Base-by-base conservation (phyloP, 1,284 basidiomycete genomes). In the Fomitiporia mediterranea region DNA sequence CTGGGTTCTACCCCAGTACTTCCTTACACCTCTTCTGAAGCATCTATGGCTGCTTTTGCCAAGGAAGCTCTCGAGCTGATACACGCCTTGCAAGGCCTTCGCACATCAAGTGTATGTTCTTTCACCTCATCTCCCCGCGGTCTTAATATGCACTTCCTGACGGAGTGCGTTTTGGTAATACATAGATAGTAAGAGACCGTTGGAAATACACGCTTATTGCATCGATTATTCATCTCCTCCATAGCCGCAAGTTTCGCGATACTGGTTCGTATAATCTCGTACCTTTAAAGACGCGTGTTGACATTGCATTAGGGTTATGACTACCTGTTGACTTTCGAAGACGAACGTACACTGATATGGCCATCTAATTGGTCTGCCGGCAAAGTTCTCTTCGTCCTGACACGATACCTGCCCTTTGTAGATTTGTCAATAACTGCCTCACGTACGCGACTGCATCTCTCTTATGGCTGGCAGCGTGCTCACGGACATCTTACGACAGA, bases 361-460 rank as follows among this genome's bases (percentile, higher is more conserved):
- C 30, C 21, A 4, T 34, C 23, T 5, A 32, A 15, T 25, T 49
- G 44, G 53, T 25, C 34, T 4, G 3, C 50, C 27, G 27, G 27
- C 8, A 55, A 55, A 42, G 46, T 32, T 6, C 46, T 55, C 23
- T 55, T 55, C 46, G 30, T 55, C 27, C 2, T 55, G 2, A 55
- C 46, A 9, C 53, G 53, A 15, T 55, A 55, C n/a, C 35, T 55
- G 15, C 46, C 53, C 23, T 55, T 55, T 47, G 27, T 49, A n/a
- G 53, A 55, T 30, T 34, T 48, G 21, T 34, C 46, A 2, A 49
- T 55, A 30, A 23, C 43, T 23, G 15, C 35, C 13, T 46, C 28
- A 8, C 52, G 52, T n/a, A n/a, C n/a, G n/a, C n/a, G n/a, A n/a
- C n/a, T 54, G 42, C 23, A 43, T 44, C 37, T 19, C n/a, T 13